Evolutionary conservation across 345 rosid species (phyloP).

Genomic region (Euphorbia lathyris): DNA sequence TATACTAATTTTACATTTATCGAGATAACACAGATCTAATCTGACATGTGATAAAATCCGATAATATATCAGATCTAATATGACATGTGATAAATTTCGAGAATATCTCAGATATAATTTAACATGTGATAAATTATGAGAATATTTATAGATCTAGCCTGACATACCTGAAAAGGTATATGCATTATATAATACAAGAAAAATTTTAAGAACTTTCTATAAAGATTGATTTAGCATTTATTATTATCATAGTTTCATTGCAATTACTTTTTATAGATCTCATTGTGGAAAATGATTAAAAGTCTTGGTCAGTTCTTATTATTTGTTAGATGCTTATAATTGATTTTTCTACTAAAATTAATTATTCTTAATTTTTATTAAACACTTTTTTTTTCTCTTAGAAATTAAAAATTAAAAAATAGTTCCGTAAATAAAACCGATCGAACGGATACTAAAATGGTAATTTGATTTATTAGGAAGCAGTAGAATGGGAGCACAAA

Average conservation of each 20-base stretch:
- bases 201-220: neutral
- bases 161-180: no score
- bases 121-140: neutral
- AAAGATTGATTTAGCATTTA: neutral
- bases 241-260: no score
- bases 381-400: no score
- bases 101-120: neutral
- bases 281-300: no score
- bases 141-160: neutral
- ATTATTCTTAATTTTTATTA: no score
- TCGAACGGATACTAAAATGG: neutral
- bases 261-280: no score
- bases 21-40: neutral
- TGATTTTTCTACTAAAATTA: no score
- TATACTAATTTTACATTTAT: neutral
- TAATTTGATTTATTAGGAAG: conserved; percentile 45
- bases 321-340: no score
- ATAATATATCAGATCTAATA: neutral
- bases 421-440: neutral
- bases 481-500: conserved; percentile 77
- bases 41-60: neutral
- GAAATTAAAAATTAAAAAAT: neutral
- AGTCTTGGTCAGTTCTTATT: no score
- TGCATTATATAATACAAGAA: neutral
- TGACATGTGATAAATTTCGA: neutral